phyloP scores from a whole-genome alignment of 108 stramenopile genomes.

The Hondaea fermentalgiana region DNA sequence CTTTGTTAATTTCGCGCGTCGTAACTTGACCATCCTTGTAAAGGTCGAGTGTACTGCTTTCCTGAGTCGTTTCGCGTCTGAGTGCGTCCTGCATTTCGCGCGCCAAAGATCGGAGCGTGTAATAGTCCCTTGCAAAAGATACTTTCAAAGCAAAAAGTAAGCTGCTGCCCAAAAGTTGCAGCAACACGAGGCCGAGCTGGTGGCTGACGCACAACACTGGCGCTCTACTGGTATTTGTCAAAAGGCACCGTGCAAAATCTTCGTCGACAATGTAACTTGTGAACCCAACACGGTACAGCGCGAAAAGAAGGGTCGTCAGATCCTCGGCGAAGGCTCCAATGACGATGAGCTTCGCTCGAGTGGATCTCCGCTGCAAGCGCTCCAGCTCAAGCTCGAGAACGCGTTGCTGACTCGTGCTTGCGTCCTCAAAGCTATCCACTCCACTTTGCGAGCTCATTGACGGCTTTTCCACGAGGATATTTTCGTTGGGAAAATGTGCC shows the following conservation, averaged over 20 bases:
- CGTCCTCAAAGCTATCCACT: not conserved
- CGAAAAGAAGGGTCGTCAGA: not conserved
- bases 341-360: not conserved
- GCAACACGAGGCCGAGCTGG: not conserved
- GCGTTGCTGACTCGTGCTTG: not conserved
- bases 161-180: not conserved
- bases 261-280: not conserved
- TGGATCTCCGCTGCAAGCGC: not conserved
- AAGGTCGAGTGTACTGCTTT: not conserved
- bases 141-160: not conserved
- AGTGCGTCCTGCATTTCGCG: not conserved
- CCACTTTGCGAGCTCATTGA: not conserved
- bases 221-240: too few relatives aligned
- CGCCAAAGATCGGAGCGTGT: not conserved
- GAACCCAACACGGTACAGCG: not conserved
- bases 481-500: too few relatives aligned
- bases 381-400: not conserved
- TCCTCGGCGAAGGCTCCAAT: not conserved
- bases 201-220: not conserved
- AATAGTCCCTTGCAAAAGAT: not conserved
- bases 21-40: not conserved
- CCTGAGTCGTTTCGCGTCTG: not conserved
- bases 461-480: not conserved
- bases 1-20: not conserved
- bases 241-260: not conserved